Base-by-base conservation (phyloP, 352 stramenopile genomes). In the Phytophthora aleatoria region DNA sequence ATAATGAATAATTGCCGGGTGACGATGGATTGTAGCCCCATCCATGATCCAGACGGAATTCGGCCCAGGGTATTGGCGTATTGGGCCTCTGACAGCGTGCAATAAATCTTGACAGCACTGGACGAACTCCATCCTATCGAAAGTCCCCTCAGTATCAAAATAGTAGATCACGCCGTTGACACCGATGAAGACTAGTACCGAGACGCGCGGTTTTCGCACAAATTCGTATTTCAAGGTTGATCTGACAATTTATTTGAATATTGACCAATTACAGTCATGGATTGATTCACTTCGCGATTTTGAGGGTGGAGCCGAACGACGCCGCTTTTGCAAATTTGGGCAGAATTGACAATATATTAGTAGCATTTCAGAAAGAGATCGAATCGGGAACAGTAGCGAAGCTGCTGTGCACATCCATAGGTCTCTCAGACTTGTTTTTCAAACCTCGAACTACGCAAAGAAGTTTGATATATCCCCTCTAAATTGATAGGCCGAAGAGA, bases 151-250 rank as follows among this genome's bases (percentile, higher is more conserved):
- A 1, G 39, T 45, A 45, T 45, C 2, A n/a, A 45, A 45, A n/a
- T 45, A 45, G 16, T 45, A 0, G 16, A 45, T 45, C 11, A 45
- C n/a, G 39, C 39, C 39, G 39, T 45, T 45, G n/a, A 10, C 39
- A 15, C 39, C 13, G 11, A 45, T 45, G 24, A 27, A 53, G 71
- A 20, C 20, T 20, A 20, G 20, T 20, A 20, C 20, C 20, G 20
- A 20, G 20, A 20, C 20, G 20, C 20, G 81, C 35, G 5, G 9
- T 41, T 41, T 41, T 8, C 35, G 35, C 35, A n/a, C 35, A 41
- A 41, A 35, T 35, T 5, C 30, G 20, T 20, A 20, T 20, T 20
- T 20, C 20, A 20, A 20, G 10, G 33, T 38, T 13, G 33, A 10
- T 38, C 5, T 38, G 33, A 38, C 8, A 38, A 38, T 38, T 12